These are phyloP conservation scores for Sugiyamaella lignohabitans DNA, from an alignment of 805 yeast genomes.

Conservation along the genomic window DNA sequence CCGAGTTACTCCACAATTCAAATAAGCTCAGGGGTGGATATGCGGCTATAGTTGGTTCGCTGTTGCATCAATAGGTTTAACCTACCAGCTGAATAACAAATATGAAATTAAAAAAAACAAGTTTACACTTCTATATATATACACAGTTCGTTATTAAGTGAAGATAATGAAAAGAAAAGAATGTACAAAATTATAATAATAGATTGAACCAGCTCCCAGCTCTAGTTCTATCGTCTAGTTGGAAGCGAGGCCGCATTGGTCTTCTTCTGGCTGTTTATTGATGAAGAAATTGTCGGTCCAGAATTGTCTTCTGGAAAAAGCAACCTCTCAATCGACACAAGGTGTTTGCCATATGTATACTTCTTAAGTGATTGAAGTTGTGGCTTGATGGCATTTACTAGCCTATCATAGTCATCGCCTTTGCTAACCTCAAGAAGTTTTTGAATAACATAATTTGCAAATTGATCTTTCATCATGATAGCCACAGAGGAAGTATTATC, in stretches of 20 bases:
- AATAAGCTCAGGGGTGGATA: too few relatives aligned
- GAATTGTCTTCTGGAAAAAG: not conserved
- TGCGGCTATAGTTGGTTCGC: too few relatives aligned
- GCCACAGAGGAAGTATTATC: slow-evolving; percentile 50
- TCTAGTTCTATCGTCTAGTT: not conserved
- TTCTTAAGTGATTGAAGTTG: slow-evolving; percentile 69
- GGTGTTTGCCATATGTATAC: slow-evolving; percentile 69
- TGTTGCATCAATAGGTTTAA: too few relatives aligned
- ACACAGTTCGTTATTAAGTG: not conserved
- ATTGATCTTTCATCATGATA: slow-evolving; percentile 95
- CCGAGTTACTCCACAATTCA: too few relatives aligned
- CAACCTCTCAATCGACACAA: slow-evolving; percentile 74
- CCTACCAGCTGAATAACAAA: too few relatives aligned
- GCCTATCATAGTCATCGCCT: slow-evolving; percentile 58
- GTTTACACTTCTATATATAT: too few relatives aligned
- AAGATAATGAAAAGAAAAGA: not conserved
- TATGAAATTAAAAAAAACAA: too few relatives aligned
- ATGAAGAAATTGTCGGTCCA: too few relatives aligned
- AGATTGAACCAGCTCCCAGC: not conserved
- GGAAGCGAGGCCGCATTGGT: not conserved
- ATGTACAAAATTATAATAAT: not conserved
- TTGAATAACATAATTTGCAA: slow-evolving; percentile 95
- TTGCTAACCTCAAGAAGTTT: slow-evolving; percentile 79
- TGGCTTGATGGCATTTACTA: slow-evolving; percentile 71
- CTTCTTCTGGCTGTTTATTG: not conserved